Percentiles rank a stretch among this genome's conserved stretches.
Evolutionary conservation across 768 basidiomycete species (phyloP).

Genomic region (Termitomyces sp.): DNA sequence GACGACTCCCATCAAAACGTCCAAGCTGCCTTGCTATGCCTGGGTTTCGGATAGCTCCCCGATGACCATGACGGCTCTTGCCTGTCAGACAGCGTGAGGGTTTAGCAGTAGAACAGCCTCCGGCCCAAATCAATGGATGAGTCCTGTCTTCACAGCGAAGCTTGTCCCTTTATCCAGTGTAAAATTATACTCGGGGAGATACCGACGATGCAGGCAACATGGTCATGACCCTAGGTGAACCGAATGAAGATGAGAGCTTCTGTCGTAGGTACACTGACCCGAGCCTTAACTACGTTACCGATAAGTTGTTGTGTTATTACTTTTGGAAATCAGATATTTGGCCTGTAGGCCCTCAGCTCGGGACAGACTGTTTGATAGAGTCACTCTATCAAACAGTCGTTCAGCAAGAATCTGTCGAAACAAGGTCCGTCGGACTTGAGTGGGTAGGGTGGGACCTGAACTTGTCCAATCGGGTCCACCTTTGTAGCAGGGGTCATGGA

Average conservation of each 20-base stretch:
- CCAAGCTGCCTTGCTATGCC: constrained; percentile 30
- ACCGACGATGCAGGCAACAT: constrained; percentile 25
- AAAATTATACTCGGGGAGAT: constrained; percentile 34
- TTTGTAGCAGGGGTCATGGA: not conserved
- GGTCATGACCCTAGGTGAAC: constrained; percentile 7
- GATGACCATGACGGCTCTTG: constrained; percentile 32
- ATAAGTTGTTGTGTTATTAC: not conserved
- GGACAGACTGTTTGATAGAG: not conserved
- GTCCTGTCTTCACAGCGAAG: constrained; percentile 26
- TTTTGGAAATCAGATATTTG: not conserved
- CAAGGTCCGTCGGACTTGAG: not conserved
- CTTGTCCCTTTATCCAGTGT: constrained; percentile 35
- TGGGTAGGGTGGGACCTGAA: not conserved
- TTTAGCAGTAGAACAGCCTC: constrained; percentile 27
- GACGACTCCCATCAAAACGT: constrained; percentile 22
- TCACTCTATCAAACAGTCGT: not conserved
- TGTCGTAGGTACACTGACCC: not conserved
- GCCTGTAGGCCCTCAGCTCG: not conserved
- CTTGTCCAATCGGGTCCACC: not conserved
- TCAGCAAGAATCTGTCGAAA: not conserved
- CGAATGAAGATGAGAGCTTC: not conserved
- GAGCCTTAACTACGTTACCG: not conserved
- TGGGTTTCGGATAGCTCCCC: constrained; percentile 35
- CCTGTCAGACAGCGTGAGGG: constrained; percentile 34
- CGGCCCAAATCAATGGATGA: constrained; percentile 28